Base-by-base conservation (phyloP, 2,329 filamentous ascomycete genomes). In the Diplocarpon mali region DNA sequence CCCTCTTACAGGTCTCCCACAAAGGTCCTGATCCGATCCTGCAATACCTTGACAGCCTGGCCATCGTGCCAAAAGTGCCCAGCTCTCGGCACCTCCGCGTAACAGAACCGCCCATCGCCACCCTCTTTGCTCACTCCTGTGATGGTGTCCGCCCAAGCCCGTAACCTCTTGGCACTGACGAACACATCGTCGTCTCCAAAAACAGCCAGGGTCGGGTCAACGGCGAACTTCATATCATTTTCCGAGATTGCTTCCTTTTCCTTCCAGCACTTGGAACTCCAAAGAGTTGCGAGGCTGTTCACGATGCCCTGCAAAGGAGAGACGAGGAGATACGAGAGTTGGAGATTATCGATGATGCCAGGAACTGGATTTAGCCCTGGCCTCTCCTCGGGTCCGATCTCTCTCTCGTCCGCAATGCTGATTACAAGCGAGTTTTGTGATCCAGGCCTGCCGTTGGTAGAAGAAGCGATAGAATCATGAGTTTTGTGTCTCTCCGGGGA, bases 161-260 rank as follows among this genome's bases (percentile, higher is more conserved):
- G 71, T 53, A 89, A 67, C 61, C 76, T 84, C 46, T 70, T 72
- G 3, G 68, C 68, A 1, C 79, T 74, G 1, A 85, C 80, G 52
- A 95, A 93, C 0, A 72, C 65, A 61, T 96, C 89, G 3, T 73
- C 69, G 40, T 81, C 76, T 1, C 89, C 90, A 57, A 80, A 94
- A 0, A 94, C 63, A 0, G 77, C 79, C 29, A 95, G 61, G 0
- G 82, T 82, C 1, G 71, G 69, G 55, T 80, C 71, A 2, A 64
- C 61, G 1, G 75, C 64, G 39, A 85, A 65, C 56, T 83, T 78
- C 41, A 65, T 63, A 45, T 80, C 74, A 5, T 53, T 51, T 8
- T 56, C 53, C 2, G 1, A 17, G 55, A 62, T 20, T 52, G 59
- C 1, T 50, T 57, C 38, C 60, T 57, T 49, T 48, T 58, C 53